A percentile compares a stretch with the other conserved stretches of the same genome.
phyloP scores from a whole-genome alignment of 2,329 filamentous ascomycete genomes.

The Aureobasidium sp. region DNA sequence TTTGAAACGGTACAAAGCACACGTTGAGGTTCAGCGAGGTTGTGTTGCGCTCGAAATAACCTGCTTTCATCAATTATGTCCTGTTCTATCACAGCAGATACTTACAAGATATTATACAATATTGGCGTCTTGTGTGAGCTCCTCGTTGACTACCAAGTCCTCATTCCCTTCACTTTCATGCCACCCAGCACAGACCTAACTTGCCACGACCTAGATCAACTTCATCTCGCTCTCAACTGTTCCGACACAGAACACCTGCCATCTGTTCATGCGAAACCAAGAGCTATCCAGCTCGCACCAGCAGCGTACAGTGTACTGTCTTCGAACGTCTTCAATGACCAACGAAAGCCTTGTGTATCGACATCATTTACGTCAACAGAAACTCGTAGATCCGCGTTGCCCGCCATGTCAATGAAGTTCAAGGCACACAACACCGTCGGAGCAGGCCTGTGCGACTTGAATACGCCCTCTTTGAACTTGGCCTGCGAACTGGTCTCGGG shows the following conservation, averaged over 20 bases:
- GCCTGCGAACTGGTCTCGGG: conserved; percentile 16
- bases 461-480: conserved; percentile 17
- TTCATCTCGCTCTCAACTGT: background rate
- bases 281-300: conserved; percentile 22
- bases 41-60: background rate
- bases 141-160: background rate
- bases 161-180: background rate
- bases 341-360: conserved; percentile 20
- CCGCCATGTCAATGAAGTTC: conserved; percentile 23
- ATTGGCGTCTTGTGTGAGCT: background rate
- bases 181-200: background rate
- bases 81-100: background rate
- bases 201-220: background rate
- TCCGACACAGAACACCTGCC: background rate
- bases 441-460: conserved; percentile 11
- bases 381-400: conserved; percentile 21
- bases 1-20: background rate
- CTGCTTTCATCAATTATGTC: background rate
- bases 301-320: conserved; percentile 19
- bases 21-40: background rate
- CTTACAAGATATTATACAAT: background rate
- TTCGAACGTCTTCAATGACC: conserved; percentile 21
- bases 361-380: conserved; percentile 18
- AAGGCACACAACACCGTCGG: conserved; percentile 22
- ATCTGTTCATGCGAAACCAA: conserved; percentile 13